Evolutionary conservation across 371 early-diverging fungal species (phyloP).

Genomic region (Capillidium rhysosporum): DNA sequence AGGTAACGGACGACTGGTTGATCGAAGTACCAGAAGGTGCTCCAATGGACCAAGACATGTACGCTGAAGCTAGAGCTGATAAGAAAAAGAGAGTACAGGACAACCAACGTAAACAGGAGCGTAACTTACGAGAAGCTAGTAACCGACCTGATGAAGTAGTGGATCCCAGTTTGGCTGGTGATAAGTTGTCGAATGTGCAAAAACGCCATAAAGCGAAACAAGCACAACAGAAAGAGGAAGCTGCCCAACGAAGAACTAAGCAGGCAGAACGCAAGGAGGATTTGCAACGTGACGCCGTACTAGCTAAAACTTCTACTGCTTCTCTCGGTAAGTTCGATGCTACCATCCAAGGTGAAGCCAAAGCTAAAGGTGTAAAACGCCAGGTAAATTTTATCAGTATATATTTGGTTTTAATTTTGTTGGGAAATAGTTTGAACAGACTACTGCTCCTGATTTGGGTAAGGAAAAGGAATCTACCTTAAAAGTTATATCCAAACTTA

Average conservation of each 20-base stretch:
- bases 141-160: conserved; percentile 25
- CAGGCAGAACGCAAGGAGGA: conserved; percentile 37
- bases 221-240: conserved; percentile 11
- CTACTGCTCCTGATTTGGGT: background rate
- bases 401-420: no score
- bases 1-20: conserved; percentile 67
- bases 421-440: conserved; percentile 1
- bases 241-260: conserved; percentile 20
- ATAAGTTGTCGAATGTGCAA: no score
- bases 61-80: conserved; percentile 45
- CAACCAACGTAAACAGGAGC: conserved; percentile 61
- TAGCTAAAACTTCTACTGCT: conserved; percentile 64
- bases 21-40: conserved; percentile 65
- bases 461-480: background rate
- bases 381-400: conserved; percentile 19
- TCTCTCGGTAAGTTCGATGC: conserved; percentile 77
- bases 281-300: conserved; percentile 36
- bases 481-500: background rate
- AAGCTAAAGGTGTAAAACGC: conserved; percentile 56
- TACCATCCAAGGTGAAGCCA: conserved; percentile 50
- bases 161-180: conserved; percentile 7
- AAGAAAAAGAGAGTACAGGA: conserved; percentile 74
- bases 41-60: conserved; percentile 76
- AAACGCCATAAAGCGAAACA: background rate
- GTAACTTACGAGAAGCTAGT: conserved; percentile 62